These are phyloP conservation scores for Citrus inodora DNA, from an alignment of 345 rosid genomes.

Conservation along the genomic window DNA sequence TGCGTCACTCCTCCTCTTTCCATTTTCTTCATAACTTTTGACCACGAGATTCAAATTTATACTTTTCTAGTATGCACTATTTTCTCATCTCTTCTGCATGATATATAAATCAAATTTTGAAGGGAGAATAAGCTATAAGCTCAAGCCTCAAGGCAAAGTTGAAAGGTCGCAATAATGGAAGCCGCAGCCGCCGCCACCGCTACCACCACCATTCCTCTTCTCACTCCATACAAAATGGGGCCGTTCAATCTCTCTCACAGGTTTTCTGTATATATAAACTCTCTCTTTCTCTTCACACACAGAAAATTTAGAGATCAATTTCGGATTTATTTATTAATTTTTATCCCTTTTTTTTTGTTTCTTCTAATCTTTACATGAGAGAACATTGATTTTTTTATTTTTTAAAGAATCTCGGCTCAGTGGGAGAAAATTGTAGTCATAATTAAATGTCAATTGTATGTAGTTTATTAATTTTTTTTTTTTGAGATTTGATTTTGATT, in stretches of 20 bases:
- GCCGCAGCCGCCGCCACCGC: neutral
- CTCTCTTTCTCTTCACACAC: no score
- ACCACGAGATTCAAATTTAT: no score
- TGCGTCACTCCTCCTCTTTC: no score
- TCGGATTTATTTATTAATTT: neutral
- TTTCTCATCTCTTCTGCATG: no score
- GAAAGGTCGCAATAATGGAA: no score
- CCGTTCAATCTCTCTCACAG: constrained; percentile 20
- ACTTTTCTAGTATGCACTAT: no score
- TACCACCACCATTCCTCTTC: constrained; percentile 13
- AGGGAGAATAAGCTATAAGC: no score
- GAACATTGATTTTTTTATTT: neutral
- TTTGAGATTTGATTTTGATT: neutral
- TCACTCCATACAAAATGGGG: constrained; percentile 18
- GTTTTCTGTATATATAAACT: neutral
- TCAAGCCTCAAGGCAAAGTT: neutral
- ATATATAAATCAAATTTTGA: no score
- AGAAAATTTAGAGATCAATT: no score
- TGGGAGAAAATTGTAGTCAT: neutral
- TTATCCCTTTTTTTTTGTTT: neutral
- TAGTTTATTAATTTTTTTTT: neutral
- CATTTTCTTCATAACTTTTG: no score
- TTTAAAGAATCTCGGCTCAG: neutral
- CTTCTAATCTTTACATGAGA: neutral
- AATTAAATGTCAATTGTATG: neutral